These are phyloP conservation scores for Colletotrichum musicola DNA, from an alignment of 2,329 filamentous ascomycete species.

Conservation along the genomic window DNA sequence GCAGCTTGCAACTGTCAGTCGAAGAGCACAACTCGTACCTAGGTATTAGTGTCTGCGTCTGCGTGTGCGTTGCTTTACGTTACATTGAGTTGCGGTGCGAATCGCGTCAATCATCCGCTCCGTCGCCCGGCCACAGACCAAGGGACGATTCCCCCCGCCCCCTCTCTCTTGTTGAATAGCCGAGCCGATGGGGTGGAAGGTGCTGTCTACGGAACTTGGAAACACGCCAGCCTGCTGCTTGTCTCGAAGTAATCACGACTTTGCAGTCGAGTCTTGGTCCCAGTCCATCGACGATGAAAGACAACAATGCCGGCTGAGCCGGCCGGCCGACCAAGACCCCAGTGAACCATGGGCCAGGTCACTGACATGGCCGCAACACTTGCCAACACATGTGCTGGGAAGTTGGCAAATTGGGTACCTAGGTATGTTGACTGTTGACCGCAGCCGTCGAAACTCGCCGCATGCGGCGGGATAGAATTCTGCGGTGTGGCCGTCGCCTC, in stretches of 20 bases:
- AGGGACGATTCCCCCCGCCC: not conserved
- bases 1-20: not conserved
- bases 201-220: slow-evolving; percentile 1
- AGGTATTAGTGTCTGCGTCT: not conserved
- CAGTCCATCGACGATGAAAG: slow-evolving; percentile 12
- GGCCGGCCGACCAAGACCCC: not conserved
- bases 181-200: not conserved
- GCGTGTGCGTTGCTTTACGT: slow-evolving; percentile 27
- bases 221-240: too few relatives aligned
- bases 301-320: slow-evolving; percentile 4
- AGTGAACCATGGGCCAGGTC: slow-evolving; percentile 6
- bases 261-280: not conserved
- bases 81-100: slow-evolving; percentile 20
- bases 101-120: slow-evolving; percentile 17
- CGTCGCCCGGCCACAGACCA: not conserved
- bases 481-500: slow-evolving; percentile 21
- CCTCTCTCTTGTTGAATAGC: not conserved
- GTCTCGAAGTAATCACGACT: not conserved
- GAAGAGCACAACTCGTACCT: too few relatives aligned
- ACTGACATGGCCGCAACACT: not conserved
- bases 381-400: too few relatives aligned
- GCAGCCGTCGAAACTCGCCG: slow-evolving; percentile 19
- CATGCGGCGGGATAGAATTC: slow-evolving; percentile 2
- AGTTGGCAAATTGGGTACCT: too few relatives aligned
- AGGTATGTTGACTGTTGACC: slow-evolving; percentile 9